A percentile compares a stretch with the other conserved stretches of the same genome.
Evolutionary conservation across 2,329 filamentous ascomycete genomes (phyloP).

Genomic region (Trichoderma hamatum): DNA sequence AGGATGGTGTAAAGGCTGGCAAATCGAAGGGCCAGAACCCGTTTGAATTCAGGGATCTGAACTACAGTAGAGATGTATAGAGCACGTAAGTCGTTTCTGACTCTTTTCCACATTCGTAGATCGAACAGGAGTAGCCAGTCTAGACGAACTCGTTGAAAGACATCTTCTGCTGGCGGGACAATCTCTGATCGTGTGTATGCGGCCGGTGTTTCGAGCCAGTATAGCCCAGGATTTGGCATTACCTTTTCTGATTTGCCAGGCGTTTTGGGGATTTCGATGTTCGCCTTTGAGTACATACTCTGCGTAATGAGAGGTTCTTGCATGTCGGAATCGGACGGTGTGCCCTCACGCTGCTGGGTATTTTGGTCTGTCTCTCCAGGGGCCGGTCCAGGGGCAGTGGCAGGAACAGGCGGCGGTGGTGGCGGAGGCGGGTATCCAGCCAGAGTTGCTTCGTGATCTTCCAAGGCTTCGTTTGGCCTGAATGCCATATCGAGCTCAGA

Average conservation of each 20-base stretch:
- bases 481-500: constrained; percentile 55
- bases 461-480: constrained; percentile 64
- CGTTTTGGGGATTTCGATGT: constrained; percentile 79
- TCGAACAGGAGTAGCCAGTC: constrained; percentile 97
- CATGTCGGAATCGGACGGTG: constrained; percentile 73
- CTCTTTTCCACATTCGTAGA: constrained; percentile 93
- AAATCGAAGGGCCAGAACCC: constrained; percentile 88
- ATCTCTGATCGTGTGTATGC: constrained; percentile 66
- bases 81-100: constrained; percentile 85
- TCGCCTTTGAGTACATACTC: constrained; percentile 64
- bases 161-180: constrained; percentile 76
- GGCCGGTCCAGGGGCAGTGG: constrained; percentile 34
- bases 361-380: constrained; percentile 19
- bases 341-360: constrained; percentile 61
- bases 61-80: constrained; percentile 97
- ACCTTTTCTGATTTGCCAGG: constrained; percentile 58
- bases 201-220: constrained; percentile 84
- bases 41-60: constrained; percentile 93
- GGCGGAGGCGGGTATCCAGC: constrained; percentile 71
- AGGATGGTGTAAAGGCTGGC: constrained; percentile 92
- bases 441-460: constrained; percentile 76
- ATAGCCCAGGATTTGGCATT: constrained; percentile 69
- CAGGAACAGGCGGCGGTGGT: constrained; percentile 62
- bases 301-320: constrained; percentile 65
- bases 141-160: constrained; percentile 84